Evolutionary conservation across 2,329 filamentous ascomycete genomes (phyloP).

Genomic region (Colletotrichum shisoi): DNA sequence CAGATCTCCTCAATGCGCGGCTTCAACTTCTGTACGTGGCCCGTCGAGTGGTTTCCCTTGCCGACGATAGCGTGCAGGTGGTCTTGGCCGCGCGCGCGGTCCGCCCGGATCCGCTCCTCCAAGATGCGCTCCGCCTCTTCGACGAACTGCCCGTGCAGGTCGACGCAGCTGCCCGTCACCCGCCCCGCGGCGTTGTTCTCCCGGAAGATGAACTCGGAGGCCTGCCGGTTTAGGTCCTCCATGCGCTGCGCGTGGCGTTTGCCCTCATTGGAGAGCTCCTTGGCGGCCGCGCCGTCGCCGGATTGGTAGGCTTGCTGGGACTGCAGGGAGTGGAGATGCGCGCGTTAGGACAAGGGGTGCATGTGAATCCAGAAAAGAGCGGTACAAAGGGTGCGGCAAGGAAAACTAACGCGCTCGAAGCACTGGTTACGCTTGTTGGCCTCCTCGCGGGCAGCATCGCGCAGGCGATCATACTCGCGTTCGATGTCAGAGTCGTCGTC

Average conservation of each 20-base stretch:
- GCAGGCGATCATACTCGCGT: constrained; percentile 89
- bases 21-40: constrained; percentile 92
- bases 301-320: constrained; percentile 80
- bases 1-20: constrained; percentile 92
- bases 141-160: constrained; percentile 93
- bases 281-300: constrained; percentile 84
- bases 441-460: constrained; percentile 82
- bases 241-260: constrained; percentile 84
- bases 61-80: constrained; percentile 96
- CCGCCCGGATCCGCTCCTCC: constrained; percentile 82
- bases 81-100: constrained; percentile 74
- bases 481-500: constrained; percentile 69
- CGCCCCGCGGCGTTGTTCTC: constrained; percentile 86
- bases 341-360: constrained; percentile 4
- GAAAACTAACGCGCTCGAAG: constrained; percentile 70
- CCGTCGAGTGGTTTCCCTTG: constrained; percentile 85
- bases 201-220: constrained; percentile 92
- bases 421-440: constrained; percentile 79
- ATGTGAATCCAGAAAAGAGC: constrained; percentile 4
- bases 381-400: neutral
- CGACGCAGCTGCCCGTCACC: constrained; percentile 82
- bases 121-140: constrained; percentile 94
- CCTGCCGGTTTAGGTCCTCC: constrained; percentile 89
- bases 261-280: constrained; percentile 82
- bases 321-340: constrained; percentile 48